These are phyloP conservation scores for Hansenula sp. DNA, from an alignment of 1,139 yeast genomes.

Conservation along the genomic window DNA sequence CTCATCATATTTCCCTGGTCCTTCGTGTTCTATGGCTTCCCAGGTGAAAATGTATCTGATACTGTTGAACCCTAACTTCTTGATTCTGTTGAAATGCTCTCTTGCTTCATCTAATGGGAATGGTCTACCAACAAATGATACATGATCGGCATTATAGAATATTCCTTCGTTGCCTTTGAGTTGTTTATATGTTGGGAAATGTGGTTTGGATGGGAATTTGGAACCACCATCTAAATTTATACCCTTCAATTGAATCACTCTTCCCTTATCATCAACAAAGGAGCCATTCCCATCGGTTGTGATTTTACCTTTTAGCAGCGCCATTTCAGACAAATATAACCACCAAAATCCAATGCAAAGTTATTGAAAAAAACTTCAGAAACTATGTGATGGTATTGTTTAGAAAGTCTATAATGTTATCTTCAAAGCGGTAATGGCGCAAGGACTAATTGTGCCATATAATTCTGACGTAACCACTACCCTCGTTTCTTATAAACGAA, in stretches of 20 bases:
- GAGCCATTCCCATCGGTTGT: conserved; percentile 35
- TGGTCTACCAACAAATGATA: conserved; percentile 80
- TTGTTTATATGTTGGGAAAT: conserved; percentile 48
- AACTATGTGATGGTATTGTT: too few relatives aligned
- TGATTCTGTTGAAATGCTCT: conserved; percentile 63
- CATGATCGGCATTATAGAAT: conserved; percentile 66
- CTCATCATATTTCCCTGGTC: conserved; percentile 81
- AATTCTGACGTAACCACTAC: too few relatives aligned
- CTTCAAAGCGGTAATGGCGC: too few relatives aligned
- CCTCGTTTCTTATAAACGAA: too few relatives aligned
- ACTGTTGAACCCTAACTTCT: conserved; percentile 78
- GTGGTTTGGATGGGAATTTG: conserved; percentile 64
- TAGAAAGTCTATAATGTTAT: too few relatives aligned
- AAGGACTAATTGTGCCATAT: too few relatives aligned
- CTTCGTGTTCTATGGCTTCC: conserved; percentile 90
- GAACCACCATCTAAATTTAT: conserved; percentile 78
- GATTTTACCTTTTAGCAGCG: conserved; percentile 12
- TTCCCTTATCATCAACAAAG: conserved; percentile 57
- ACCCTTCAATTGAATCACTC: conserved; percentile 68
- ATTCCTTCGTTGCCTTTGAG: conserved; percentile 37
- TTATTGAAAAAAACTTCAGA: too few relatives aligned
- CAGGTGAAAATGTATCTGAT: conserved; percentile 78
- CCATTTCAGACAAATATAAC: neutral
- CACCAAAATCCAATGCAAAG: too few relatives aligned
- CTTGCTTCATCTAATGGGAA: conserved; percentile 72